These are phyloP conservation scores for Marasmius oreades DNA, from an alignment of 1,284 basidiomycete species.

Conservation along the genomic window DNA sequence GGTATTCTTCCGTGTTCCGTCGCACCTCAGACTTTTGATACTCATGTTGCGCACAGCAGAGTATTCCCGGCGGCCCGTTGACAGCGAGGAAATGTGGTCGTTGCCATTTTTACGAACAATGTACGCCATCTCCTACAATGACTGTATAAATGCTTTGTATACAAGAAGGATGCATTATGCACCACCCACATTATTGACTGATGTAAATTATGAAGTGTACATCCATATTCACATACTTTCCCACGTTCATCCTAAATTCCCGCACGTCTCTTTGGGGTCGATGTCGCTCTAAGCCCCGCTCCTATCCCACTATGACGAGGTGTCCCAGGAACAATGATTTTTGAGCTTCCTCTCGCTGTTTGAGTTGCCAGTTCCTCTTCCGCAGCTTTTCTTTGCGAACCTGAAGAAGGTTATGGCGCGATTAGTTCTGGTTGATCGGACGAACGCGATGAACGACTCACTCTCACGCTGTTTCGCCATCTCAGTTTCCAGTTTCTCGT, in stretches of 20 bases:
- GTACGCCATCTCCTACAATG: too few relatives aligned
- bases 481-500: slow-evolving; percentile 85
- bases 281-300: slow-evolving; percentile 55
- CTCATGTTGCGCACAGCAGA: too few relatives aligned
- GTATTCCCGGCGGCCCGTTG: too few relatives aligned
- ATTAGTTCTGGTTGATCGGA: neutral
- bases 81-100: too few relatives aligned
- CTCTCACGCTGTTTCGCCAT: slow-evolving; percentile 88
- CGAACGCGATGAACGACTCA: slow-evolving; percentile 37
- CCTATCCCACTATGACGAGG: slow-evolving; percentile 73
- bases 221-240: too few relatives aligned
- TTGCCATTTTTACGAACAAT: too few relatives aligned
- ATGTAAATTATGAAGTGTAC: too few relatives aligned
- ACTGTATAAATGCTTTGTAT: too few relatives aligned
- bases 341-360: slow-evolving; percentile 53
- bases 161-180: too few relatives aligned
- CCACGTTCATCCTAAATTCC: slow-evolving; percentile 40
- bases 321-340: slow-evolving; percentile 78
- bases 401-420: slow-evolving; percentile 33
- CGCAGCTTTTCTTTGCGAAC: slow-evolving; percentile 56
- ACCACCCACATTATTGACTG: slow-evolving; percentile 18
- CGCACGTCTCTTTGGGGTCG: slow-evolving; percentile 59
- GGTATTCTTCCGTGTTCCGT: too few relatives aligned
- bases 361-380: slow-evolving; percentile 64
- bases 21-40: too few relatives aligned